phyloP scores from a whole-genome alignment of 129 eudicot species.

The Oenanthe sinensis region DNA sequence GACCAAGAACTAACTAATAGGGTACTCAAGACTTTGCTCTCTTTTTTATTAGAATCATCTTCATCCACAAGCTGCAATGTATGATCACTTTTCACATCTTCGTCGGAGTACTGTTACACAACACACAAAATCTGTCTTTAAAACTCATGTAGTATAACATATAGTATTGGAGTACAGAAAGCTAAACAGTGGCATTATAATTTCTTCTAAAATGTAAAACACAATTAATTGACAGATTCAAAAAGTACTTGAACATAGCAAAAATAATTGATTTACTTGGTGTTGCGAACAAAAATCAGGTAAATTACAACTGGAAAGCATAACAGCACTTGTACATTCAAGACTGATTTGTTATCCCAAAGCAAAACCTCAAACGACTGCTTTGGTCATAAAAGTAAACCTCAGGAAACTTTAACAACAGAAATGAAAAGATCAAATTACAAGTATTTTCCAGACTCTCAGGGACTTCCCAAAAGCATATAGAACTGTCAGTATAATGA shows the following conservation, averaged over 20 bases:
- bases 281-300: neutral
- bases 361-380: neutral
- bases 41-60: constrained; percentile 24
- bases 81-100: constrained; percentile 39
- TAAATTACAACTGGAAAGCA: neutral
- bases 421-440: neutral
- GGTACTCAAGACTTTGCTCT: constrained; percentile 37
- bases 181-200: neutral
- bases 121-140: neutral
- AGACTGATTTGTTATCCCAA: neutral
- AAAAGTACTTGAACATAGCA: neutral
- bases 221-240: neutral
- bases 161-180: neutral
- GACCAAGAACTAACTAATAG: constrained; percentile 45
- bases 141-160: neutral
- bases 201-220: neutral
- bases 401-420: neutral
- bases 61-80: constrained; percentile 25
- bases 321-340: neutral
- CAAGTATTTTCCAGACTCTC: neutral
- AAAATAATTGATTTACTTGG: neutral
- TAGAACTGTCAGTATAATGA: neutral
- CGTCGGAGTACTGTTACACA: constrained; percentile 54
- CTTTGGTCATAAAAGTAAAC: neutral
- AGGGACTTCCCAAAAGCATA: neutral